Base-by-base conservation (phyloP, 371 early-diverging fungal species). In the Circinella umbellata region DNA sequence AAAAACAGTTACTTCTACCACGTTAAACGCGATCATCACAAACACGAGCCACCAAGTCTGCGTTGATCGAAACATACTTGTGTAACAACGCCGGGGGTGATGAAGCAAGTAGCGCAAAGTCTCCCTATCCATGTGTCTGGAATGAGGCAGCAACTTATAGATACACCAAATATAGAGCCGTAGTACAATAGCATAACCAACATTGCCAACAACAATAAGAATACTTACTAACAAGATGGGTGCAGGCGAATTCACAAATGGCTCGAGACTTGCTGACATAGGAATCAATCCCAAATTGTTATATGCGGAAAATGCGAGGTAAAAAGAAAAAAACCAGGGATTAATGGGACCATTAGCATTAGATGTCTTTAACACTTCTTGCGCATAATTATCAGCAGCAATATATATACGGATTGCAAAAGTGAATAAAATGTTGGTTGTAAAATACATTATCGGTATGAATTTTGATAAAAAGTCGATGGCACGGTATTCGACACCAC, bases 401-500 rank as follows among this genome's bases (percentile, higher is more conserved):
- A 82, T 35, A 61, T 80, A 82, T 59, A 82, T 78, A n/a, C 82
- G 78, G 34, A 78, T 67, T 1, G 74, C 59, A 59, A 82, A 78
- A 11, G 67, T 71, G 64, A 73, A 82, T 6, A 54, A 3, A 27
- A 80, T 68, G 35, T 72, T 71, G 35, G 73, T 69, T 1, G 73
- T 67, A 10, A 82, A 35, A 49, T 78, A 80, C n/a, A 75, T 74
- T 7, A 80, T 20, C 6, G 82, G 80, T 4, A 82, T 74, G 10
- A 76, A 61, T 15, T 69, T 46, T 1, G 78, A 68, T 54, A 82
- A 63, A 66, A 75, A 76, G 7, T 82, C 80, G 13, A 82, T 47
- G 4, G 80, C 78, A 42, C 80, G 72, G 55, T 82, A 82, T 55
- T 82, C 82, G 34, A 73, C 75, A 38, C 82, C 82, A 34, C 82